Evolutionary conservation across 306 rosid genomes (phyloP).

Genomic region (Glycine latifolia): DNA sequence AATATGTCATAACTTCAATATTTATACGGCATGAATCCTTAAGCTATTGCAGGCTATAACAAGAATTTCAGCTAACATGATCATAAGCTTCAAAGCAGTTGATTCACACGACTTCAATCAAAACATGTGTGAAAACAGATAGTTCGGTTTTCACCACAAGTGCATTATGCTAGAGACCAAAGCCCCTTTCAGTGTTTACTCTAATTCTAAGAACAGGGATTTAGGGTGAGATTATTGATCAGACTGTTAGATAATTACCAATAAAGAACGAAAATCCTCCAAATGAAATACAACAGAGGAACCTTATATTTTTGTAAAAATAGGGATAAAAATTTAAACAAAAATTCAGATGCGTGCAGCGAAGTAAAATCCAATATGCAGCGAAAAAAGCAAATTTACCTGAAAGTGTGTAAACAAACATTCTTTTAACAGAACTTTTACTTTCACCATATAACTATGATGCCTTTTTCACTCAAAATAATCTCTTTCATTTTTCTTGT

Average conservation of each 20-base stretch:
- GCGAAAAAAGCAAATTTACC: neutral
- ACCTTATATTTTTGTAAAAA: no score
- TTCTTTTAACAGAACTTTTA: neutral
- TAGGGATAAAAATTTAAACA: no score
- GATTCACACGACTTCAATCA: constrained; percentile 12
- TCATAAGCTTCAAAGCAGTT: neutral
- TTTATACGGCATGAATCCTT: neutral
- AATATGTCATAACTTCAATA: constrained; percentile 24
- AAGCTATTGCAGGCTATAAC: neutral
- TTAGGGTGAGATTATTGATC: neutral
- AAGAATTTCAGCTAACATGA: constrained; percentile 33
- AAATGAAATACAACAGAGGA: no score
- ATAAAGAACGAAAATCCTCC: no score
- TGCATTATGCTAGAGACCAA: neutral
- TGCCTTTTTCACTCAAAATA: neutral
- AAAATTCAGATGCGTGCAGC: neutral
- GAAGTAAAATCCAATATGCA: constrained; percentile 29
- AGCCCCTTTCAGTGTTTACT: constrained; percentile 1
- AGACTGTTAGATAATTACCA: no score
- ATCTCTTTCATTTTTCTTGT: constrained; percentile 15
- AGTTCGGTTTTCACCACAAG: constrained; percentile 7
- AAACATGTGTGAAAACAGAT: constrained; percentile 17
- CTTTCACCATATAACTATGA: neutral
- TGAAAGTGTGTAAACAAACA: neutral
- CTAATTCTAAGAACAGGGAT: constrained; percentile 5